Base-by-base conservation (phyloP, 768 basidiomycete genomes). In the Coprinellus micaceus region DNA sequence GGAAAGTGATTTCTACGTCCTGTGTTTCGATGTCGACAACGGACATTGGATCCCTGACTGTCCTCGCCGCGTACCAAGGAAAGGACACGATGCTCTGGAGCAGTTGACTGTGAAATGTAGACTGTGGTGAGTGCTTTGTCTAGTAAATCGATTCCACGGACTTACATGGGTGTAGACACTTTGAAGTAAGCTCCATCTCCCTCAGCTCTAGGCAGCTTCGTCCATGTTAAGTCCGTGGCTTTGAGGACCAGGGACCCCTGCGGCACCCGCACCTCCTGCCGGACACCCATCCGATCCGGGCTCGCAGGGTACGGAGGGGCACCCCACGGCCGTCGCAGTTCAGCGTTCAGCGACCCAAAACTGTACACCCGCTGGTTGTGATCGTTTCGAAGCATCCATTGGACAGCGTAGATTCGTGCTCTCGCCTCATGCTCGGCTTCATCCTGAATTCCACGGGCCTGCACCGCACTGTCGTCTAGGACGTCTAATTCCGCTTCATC, bases 1-100 rank as follows among this genome's bases (percentile, higher is more conserved):
- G 69, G 47, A 78, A 79, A 6, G 70, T 74, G 28, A 78, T 67
- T 43, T 79, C 75, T 3, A 67, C 60, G 4, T 71, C 69, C 12
- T 68, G 60, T 19, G 72, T 62, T 57, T 73, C 68, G 4, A 80
- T 50, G 53, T 77, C 72, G 12, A 75, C 56, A 10, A 61, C 58
- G 9, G 61, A 62, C 58, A 70, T 60, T 0, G 76, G 77, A 54
- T 74, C 66, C 33, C 57, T 52, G 28, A 66, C 63, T 17, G 67
- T 55, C 30, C 65, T 58, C 5, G 61, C 15, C n/a, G 74, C 15
- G 50, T 69, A 66, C n/a, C 56, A 61, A 9, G 74, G 72, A 41
- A 75, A 66, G 25, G 60, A 65, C 7, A 59, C 48, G 1, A 72
- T 10, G 9, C 64, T 57, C 30, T 61, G 61, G 12, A 66, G 28